Evolutionary conservation across 768 basidiomycete species (phyloP).

Genomic region (Trametes sanguinea): DNA sequence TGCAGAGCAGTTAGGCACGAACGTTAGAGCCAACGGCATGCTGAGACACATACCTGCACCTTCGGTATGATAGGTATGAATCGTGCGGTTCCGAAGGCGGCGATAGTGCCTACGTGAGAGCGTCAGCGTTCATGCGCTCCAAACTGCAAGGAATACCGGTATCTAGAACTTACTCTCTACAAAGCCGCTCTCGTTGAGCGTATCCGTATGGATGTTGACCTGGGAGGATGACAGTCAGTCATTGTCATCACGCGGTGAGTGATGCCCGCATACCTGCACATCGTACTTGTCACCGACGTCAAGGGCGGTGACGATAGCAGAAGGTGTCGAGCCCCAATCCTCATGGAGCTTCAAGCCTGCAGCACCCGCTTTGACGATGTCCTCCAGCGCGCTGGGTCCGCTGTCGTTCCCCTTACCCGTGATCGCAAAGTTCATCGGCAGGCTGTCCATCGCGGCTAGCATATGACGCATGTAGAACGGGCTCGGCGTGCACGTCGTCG

Average conservation of each 20-base stretch:
- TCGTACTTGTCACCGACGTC: constrained; percentile 89
- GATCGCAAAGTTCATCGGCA: constrained; percentile 91
- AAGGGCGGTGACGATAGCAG: constrained; percentile 73
- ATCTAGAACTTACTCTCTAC: constrained; percentile 70
- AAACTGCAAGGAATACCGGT: no score
- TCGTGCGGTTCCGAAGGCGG: constrained; percentile 86
- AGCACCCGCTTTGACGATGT: constrained; percentile 82
- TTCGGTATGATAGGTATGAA: constrained; percentile 97
- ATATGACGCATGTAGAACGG: constrained; percentile 89
- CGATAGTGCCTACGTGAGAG: constrained; percentile 69
- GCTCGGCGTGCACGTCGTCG: constrained; percentile 93
- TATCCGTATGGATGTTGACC: constrained; percentile 97
- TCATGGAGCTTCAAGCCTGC: constrained; percentile 94
- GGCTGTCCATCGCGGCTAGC: constrained; percentile 86
- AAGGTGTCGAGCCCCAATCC: constrained; percentile 94
- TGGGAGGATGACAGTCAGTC: constrained; percentile 25
- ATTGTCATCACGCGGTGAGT: not conserved
- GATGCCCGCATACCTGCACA: constrained; percentile 66
- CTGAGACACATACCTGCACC: constrained; percentile 66
- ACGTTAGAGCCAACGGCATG: not conserved
- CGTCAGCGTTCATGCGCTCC: constrained; percentile 10
- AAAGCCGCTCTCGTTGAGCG: constrained; percentile 95
- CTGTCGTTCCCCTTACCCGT: constrained; percentile 98
- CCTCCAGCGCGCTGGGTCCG: constrained; percentile 70
- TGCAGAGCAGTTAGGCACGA: constrained; percentile 1